Percentiles rank a stretch among this genome's conserved stretches.
These are phyloP conservation scores for Cytidiella melzeri DNA, from an alignment of 768 basidiomycete genomes.

Conservation along the genomic window DNA sequence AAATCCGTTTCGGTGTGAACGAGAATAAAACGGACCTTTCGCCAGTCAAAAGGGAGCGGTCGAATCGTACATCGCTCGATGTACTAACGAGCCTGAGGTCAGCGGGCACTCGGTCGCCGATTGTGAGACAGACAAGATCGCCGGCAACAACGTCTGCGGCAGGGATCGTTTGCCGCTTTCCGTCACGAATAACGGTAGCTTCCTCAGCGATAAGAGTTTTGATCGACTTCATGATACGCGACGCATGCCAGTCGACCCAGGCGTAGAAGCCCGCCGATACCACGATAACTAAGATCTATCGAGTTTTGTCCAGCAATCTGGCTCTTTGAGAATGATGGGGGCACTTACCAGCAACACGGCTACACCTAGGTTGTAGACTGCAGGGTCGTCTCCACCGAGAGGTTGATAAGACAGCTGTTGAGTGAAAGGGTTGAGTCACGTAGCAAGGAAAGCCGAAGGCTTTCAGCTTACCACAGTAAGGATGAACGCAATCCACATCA, in stretches of 20 bases:
- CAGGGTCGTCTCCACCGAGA: slow-evolving; percentile 48
- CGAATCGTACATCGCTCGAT: slow-evolving; percentile 55
- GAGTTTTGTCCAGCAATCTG: slow-evolving; percentile 12
- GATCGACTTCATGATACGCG: slow-evolving; percentile 56
- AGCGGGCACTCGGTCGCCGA: slow-evolving; percentile 68
- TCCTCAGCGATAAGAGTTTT: slow-evolving; percentile 62
- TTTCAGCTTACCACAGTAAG: slow-evolving; percentile 33
- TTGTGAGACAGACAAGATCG: slow-evolving; percentile 54
- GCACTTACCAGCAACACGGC: slow-evolving; percentile 44
- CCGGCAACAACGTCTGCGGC: slow-evolving; percentile 60
- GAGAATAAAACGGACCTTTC: slow-evolving; percentile 36
- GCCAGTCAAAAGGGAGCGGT: slow-evolving; percentile 61
- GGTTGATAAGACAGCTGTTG: slow-evolving; percentile 49
- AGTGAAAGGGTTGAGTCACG: too few species aligned
- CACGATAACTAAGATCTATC: slow-evolving; percentile 35
- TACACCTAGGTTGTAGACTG: slow-evolving; percentile 51
- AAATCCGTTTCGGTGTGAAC: slow-evolving; percentile 28
- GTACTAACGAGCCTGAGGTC: slow-evolving; percentile 60
- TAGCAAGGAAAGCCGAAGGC: too few species aligned
- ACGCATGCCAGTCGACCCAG: slow-evolving; percentile 49
- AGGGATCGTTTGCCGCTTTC: slow-evolving; percentile 35
- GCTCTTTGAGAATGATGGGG: slow-evolving; percentile 32
- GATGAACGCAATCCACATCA: slow-evolving; percentile 51
- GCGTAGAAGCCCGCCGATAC: slow-evolving; percentile 43
- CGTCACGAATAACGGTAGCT: slow-evolving; percentile 55